A percentile compares a stretch with the other conserved stretches of the same genome.
These are phyloP conservation scores for Aspergillus udagawae DNA, from an alignment of 2,329 filamentous ascomycete species.

Conservation along the genomic window DNA sequence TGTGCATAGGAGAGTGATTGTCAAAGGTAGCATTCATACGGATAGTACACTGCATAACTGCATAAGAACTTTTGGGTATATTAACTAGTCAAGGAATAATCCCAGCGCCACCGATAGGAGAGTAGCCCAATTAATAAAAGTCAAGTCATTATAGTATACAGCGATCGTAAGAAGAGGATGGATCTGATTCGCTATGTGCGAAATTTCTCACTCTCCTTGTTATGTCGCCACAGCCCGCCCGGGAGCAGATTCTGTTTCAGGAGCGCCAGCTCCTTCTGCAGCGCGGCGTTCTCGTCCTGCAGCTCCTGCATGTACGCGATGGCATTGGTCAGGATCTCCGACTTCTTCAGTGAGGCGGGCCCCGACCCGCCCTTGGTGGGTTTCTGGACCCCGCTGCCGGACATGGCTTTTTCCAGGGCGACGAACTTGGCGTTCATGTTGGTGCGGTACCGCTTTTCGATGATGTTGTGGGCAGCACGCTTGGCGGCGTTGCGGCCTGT, in stretches of 20 bases:
- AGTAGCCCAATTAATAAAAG: background rate
- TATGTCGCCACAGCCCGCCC: slow-evolving; percentile 21
- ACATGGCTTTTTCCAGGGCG: slow-evolving; percentile 36
- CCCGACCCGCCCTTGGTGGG: slow-evolving; percentile 21
- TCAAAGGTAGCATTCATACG: background rate
- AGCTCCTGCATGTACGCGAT: slow-evolving; percentile 34
- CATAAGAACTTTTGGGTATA: background rate
- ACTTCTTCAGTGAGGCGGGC: slow-evolving; percentile 33
- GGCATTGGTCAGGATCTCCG: slow-evolving; percentile 35
- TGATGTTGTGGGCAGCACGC: slow-evolving; percentile 39
- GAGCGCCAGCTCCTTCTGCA: slow-evolving; percentile 31
- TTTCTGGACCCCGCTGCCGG: slow-evolving; percentile 20
- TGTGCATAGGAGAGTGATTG: too few species aligned
- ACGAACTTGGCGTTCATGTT: slow-evolving; percentile 43
- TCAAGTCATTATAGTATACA: background rate
- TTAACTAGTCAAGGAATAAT: background rate
- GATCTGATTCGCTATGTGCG: slow-evolving; percentile 11
- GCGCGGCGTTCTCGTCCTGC: slow-evolving; percentile 30
- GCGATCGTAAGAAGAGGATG: background rate
- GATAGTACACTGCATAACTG: background rate
- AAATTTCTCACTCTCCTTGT: slow-evolving; percentile 9
- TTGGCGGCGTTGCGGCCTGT: slow-evolving; percentile 34
- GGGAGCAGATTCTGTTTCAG: slow-evolving; percentile 26
- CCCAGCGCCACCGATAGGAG: background rate
- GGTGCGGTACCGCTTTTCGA: slow-evolving; percentile 40